Evolutionary conservation across 768 basidiomycete species (phyloP).

Genomic region (Kwoniella botswanensis): DNA sequence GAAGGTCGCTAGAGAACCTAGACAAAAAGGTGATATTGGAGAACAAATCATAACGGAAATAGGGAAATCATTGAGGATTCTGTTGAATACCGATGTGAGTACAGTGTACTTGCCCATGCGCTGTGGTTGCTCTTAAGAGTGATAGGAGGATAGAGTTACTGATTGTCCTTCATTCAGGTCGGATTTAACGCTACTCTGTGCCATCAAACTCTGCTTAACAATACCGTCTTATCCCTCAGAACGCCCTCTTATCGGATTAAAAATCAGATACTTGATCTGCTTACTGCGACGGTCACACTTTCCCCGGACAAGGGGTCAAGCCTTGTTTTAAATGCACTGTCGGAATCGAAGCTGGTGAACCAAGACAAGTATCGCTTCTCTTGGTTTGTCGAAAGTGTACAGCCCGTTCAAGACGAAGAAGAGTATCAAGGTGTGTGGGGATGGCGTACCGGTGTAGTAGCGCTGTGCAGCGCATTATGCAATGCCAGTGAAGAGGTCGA

Average conservation of each 20-base stretch:
- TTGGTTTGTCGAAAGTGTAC: constrained; percentile 69
- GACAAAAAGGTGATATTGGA: constrained; percentile 65
- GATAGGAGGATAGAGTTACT: background rate
- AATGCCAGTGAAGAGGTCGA: constrained; percentile 78
- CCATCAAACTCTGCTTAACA: constrained; percentile 70
- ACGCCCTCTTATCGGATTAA: constrained; percentile 71
- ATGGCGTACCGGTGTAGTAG: constrained; percentile 74
- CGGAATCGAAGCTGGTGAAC: constrained; percentile 74
- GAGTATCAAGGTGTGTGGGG: constrained; percentile 79
- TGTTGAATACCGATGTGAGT: constrained; percentile 81
- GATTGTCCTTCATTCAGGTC: constrained; percentile 60
- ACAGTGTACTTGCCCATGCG: constrained; percentile 35
- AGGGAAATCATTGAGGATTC: constrained; percentile 76
- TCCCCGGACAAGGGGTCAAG: constrained; percentile 73
- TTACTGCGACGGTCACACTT: constrained; percentile 82
- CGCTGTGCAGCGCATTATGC: constrained; percentile 77
- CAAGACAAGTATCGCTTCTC: constrained; percentile 82
- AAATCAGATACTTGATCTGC: constrained; percentile 72
- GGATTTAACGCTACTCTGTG: constrained; percentile 73
- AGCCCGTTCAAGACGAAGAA: constrained; percentile 1
- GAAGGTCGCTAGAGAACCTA: constrained; percentile 63
- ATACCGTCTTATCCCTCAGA: constrained; percentile 74
- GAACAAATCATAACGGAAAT: constrained; percentile 72
- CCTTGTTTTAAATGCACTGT: constrained; percentile 74
- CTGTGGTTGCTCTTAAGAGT: background rate